Evolutionary conservation across 176 grass and related monocot genomes (phyloP).

Genomic region (Leersia perrieri): DNA sequence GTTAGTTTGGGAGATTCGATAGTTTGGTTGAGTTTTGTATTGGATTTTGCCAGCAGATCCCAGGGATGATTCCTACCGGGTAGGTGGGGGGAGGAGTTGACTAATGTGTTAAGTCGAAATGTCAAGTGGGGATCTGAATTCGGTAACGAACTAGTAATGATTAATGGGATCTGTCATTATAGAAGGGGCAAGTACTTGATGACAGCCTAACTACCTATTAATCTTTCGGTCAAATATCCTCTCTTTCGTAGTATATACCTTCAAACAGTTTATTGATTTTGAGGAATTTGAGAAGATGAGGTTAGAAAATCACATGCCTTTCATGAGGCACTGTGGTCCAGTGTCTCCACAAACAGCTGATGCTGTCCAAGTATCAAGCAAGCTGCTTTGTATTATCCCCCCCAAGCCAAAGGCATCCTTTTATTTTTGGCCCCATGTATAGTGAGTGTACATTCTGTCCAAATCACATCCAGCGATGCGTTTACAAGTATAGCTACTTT

Average conservation of each 20-base stretch:
- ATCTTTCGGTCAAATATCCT: neutral
- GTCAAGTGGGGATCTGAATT: neutral
- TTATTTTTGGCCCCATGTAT: neutral
- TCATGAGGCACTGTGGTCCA: neutral
- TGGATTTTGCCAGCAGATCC: neutral
- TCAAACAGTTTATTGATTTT: neutral
- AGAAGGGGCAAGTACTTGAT: neutral
- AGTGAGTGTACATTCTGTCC: neutral
- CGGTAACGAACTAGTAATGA: neutral
- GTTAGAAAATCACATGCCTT: constrained; percentile 24
- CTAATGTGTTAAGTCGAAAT: neutral
- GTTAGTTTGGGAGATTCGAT: neutral
- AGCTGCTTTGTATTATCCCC: constrained; percentile 32
- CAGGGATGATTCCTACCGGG: constrained; percentile 2
- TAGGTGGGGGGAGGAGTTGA: constrained; percentile 28
- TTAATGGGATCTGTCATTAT: neutral
- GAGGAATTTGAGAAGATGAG: constrained; percentile 2
- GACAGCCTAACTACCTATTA: neutral
- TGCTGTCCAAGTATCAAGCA: constrained; percentile 18
- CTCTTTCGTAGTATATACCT: neutral
- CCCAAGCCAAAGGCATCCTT: constrained; percentile 8
- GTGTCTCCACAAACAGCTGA: neutral
- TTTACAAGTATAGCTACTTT: constrained; percentile 18
- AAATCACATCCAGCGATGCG: constrained; percentile 5
- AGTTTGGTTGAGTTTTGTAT: constrained; percentile 23